These are phyloP conservation scores for Tolypocladium ophioglossoides DNA, from an alignment of 2,329 filamentous ascomycete species.

Conservation along the genomic window DNA sequence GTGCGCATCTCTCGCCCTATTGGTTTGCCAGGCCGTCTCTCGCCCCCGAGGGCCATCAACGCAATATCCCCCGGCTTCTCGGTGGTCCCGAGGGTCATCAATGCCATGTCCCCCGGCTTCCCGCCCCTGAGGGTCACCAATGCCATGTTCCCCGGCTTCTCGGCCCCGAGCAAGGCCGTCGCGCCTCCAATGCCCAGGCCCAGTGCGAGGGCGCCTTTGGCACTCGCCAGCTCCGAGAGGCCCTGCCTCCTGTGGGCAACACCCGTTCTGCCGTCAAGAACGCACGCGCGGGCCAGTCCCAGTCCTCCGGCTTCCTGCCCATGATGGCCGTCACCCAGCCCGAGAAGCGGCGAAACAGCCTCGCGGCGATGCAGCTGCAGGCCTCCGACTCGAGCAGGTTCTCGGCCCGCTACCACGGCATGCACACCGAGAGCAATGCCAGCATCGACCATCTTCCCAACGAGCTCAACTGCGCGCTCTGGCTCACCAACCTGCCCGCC, in stretches of 20 bases:
- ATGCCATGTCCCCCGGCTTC: neutral
- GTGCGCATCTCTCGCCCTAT: neutral
- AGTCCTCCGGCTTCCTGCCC: constrained; percentile 7
- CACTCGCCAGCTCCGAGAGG: neutral
- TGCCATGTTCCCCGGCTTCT: neutral
- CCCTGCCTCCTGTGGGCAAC: neutral
- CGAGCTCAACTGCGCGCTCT: constrained; percentile 38
- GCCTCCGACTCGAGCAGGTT: constrained; percentile 9
- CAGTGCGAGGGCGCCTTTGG: neutral
- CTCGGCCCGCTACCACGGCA: constrained; percentile 25
- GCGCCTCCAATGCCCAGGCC: neutral
- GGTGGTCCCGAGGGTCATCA: neutral
- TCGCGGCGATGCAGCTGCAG: constrained; percentile 1
- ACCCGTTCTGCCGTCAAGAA: neutral
- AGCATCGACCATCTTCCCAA: constrained; percentile 18
- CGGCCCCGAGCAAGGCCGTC: neutral
- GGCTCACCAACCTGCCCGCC: constrained; percentile 40
- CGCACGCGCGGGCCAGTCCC: neutral
- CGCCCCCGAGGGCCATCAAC: no score
- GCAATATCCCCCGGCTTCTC: no score
- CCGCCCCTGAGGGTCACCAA: neutral
- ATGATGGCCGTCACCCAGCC: constrained; percentile 12
- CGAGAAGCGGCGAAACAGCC: constrained; percentile 4
- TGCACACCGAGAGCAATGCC: constrained; percentile 24
- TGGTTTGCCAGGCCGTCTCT: neutral